Conservation (phyloP, 768 basidiomycete genomes). For the Termitomyces sp. region DNA sequence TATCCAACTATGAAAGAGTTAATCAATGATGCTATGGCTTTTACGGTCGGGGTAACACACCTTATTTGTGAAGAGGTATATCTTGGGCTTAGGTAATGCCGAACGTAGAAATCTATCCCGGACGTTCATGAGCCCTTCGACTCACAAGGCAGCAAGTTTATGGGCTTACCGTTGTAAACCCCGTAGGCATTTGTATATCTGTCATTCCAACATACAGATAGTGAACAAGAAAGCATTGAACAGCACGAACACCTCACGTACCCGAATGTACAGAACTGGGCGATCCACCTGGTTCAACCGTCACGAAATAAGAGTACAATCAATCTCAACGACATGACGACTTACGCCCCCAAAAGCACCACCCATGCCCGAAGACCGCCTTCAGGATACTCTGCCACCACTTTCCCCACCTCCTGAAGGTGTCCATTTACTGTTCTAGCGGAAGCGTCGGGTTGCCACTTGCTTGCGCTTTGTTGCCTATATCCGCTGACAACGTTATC, state of each 20-base stretch:
- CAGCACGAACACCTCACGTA: not conserved
- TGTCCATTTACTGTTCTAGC: not conserved
- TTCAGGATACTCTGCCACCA: conserved; percentile 15
- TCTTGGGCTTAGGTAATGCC: conserved; percentile 16
- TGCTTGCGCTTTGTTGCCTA: not conserved
- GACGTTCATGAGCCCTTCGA: not conserved
- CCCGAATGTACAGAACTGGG: conserved; percentile 24
- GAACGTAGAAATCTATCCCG: conserved; percentile 21
- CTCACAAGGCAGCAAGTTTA: not conserved
- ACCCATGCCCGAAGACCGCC: conserved; percentile 21
- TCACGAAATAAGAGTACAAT: not conserved
- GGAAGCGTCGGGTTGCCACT: not conserved
- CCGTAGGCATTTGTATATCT: conserved; percentile 22
- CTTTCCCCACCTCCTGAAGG: not conserved
- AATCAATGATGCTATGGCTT: not conserved
- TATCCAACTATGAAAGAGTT: conserved; percentile 22
- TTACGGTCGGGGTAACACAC: not conserved
- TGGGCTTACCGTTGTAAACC: conserved; percentile 18
- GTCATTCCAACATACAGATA: not conserved
- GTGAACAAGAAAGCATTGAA: not conserved
- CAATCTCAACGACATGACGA: not conserved
- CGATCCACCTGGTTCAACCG: conserved; percentile 13
- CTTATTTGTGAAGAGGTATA: conserved; percentile 24
- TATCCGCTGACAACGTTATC: not conserved
- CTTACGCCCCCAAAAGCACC: conserved; percentile 23